Evolutionary conservation across 164 flowering plant species (phyloP).

Genomic region (Aristolochia contorta): DNA sequence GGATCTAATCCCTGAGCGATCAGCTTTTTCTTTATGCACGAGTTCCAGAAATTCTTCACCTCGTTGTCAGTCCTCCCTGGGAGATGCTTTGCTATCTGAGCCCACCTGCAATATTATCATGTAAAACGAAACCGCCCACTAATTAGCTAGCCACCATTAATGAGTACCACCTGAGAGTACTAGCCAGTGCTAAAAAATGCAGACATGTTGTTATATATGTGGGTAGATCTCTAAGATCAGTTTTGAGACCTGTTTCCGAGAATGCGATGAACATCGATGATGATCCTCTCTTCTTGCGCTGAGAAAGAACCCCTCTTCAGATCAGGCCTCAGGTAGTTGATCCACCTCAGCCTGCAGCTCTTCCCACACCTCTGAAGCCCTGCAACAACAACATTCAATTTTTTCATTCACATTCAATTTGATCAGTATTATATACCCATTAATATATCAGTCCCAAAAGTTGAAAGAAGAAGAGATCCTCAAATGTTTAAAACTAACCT

Average conservation of each 20-base stretch:
- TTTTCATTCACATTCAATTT: no score
- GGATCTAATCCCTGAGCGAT: constrained; percentile 61
- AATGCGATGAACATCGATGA: constrained; percentile 35
- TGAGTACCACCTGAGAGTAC: no score
- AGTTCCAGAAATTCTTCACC: constrained; percentile 66
- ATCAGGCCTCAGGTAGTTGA: constrained; percentile 38
- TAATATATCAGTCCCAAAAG: no score
- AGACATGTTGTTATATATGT: no score
- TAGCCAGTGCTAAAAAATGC: no score
- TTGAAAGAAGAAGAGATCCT: no score
- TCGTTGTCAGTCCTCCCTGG: constrained; percentile 69
- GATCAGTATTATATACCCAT: no score
- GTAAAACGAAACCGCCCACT: neutral
- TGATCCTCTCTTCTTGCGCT: constrained; percentile 28
- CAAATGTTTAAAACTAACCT: no score
- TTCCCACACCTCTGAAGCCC: constrained; percentile 43
- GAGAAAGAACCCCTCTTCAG: constrained; percentile 37
- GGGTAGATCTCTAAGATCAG: no score
- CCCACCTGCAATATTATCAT: constrained; percentile 32
- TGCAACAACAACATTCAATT: no score
- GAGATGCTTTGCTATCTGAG: constrained; percentile 57
- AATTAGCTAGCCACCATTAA: no score
- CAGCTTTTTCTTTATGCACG: constrained; percentile 64
- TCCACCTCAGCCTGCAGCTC: constrained; percentile 43
- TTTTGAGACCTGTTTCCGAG: constrained; percentile 31